These are phyloP conservation scores for Larix kaempferi DNA, from an alignment of 75 land plant species.

Conservation along the genomic window DNA sequence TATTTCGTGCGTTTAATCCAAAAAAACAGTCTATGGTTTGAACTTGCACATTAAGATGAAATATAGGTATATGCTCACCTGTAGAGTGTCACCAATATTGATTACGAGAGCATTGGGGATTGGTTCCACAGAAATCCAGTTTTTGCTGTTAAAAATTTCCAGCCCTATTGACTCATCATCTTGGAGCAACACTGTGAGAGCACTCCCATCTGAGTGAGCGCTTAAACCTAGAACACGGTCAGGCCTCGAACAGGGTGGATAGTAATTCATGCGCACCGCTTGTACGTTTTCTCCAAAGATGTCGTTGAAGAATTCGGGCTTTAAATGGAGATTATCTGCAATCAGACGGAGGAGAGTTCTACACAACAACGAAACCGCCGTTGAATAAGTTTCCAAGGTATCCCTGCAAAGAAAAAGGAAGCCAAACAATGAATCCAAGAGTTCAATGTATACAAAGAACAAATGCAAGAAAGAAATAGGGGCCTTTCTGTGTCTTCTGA, in stretches of 20 bases:
- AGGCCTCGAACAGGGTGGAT: conserved; percentile 29
- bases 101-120: conserved; percentile 62
- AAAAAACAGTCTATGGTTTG: too few species aligned
- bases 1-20: too few species aligned
- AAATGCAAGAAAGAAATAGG: too few species aligned
- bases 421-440: not conserved
- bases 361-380: conserved; percentile 34
- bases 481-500: too few species aligned
- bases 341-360: conserved; percentile 29
- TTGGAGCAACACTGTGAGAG: conserved; percentile 30
- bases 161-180: conserved; percentile 20
- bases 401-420: conserved; percentile 23
- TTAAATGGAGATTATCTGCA: conserved; percentile 44
- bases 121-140: conserved; percentile 75
- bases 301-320: conserved; percentile 2
- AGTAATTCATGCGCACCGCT: conserved; percentile 35
- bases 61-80: conserved; percentile 28
- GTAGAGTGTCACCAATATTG: conserved; percentile 83
- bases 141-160: conserved; percentile 37
- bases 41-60: too few species aligned
- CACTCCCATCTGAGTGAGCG: conserved; percentile 44
- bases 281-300: conserved; percentile 28
- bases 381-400: conserved; percentile 44
- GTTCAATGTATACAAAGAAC: too few species aligned
- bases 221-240: conserved; percentile 31